Conservation (phyloP, 805 yeast genomes). For the Millerozyma acaciae region DNA sequence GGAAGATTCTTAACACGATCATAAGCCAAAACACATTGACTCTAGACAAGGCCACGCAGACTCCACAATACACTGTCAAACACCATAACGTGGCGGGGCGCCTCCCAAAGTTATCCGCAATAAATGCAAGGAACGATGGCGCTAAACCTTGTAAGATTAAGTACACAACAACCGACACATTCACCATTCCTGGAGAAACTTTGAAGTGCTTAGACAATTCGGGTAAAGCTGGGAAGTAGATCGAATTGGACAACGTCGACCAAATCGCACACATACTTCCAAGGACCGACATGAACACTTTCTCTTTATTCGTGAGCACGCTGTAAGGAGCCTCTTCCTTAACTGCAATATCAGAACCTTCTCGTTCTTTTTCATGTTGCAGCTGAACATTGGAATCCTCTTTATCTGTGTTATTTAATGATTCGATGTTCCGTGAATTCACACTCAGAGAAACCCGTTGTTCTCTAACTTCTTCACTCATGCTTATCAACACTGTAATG, state of each 20-base stretch:
- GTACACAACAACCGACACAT: slow-evolving; percentile 73
- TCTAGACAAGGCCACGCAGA: slow-evolving; percentile 65
- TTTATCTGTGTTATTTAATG: no score
- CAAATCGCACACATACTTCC: slow-evolving; percentile 52
- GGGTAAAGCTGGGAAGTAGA: slow-evolving; percentile 75
- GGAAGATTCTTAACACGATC: slow-evolving; percentile 67
- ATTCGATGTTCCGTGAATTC: no score
- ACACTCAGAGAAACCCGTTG: no score
- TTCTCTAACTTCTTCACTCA: no score
- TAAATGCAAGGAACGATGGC: slow-evolving; percentile 64
- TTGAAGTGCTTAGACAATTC: slow-evolving; percentile 51
- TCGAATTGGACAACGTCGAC: slow-evolving; percentile 71
- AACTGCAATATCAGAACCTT: not conserved
- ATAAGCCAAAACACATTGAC: slow-evolving; percentile 55
- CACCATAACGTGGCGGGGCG: slow-evolving; percentile 62
- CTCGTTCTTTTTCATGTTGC: no score
- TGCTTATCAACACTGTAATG: no score
- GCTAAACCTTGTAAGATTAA: slow-evolving; percentile 71
- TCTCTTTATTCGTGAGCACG: slow-evolving; percentile 41
- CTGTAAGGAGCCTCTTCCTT: slow-evolving; percentile 34
- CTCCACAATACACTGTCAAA: slow-evolving; percentile 50
- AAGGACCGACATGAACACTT: slow-evolving; percentile 33
- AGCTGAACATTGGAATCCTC: no score
- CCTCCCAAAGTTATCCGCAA: slow-evolving; percentile 72
- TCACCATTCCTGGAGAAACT: slow-evolving; percentile 54